These are phyloP conservation scores for Sisymbrium altissimum DNA, from an alignment of 345 rosid species.

Conservation along the genomic window DNA sequence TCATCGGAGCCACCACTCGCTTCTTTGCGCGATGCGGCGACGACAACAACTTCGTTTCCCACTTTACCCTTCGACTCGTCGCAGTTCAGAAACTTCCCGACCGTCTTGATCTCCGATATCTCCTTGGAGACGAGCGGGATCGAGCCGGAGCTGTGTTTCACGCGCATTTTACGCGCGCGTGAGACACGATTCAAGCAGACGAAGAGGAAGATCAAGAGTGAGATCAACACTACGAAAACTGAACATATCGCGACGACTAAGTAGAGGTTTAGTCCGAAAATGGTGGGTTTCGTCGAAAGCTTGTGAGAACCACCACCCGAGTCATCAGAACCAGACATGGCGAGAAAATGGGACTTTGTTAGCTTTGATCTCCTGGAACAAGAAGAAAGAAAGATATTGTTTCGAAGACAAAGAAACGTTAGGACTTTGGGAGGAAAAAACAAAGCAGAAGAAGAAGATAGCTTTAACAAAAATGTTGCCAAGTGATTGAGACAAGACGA, in stretches of 20 bases:
- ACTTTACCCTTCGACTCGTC: conserved; percentile 30
- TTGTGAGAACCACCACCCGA: conserved; percentile 37
- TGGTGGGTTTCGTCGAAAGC: conserved; percentile 38
- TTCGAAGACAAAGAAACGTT: conserved; percentile 4
- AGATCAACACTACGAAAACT: conserved; percentile 33
- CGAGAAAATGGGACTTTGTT: neutral
- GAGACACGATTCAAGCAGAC: conserved; percentile 44
- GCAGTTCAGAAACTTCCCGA: conserved; percentile 29
- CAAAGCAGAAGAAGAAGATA: neutral
- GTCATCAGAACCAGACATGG: conserved; percentile 54
- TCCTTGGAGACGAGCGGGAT: conserved; percentile 76
- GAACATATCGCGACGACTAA: conserved; percentile 50
- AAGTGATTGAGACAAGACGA: conserved; percentile 27
- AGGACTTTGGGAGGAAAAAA: neutral
- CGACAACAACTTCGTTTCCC: conserved; percentile 31
- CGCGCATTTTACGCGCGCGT: conserved; percentile 52
- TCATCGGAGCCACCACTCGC: conserved; percentile 40
- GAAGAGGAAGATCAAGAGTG: conserved; percentile 54
- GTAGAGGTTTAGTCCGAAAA: conserved; percentile 59
- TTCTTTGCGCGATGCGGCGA: conserved; percentile 17
- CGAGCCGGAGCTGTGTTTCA: conserved; percentile 67
- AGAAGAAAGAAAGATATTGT: too few species aligned
- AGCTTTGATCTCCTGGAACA: neutral
- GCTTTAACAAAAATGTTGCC: conserved; percentile 9
- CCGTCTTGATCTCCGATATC: conserved; percentile 59